Percentiles rank a stretch among this genome's conserved stretches.
Evolutionary conservation across 2,329 filamentous ascomycete species (phyloP).

Genomic region (Microascus cirrosus): DNA sequence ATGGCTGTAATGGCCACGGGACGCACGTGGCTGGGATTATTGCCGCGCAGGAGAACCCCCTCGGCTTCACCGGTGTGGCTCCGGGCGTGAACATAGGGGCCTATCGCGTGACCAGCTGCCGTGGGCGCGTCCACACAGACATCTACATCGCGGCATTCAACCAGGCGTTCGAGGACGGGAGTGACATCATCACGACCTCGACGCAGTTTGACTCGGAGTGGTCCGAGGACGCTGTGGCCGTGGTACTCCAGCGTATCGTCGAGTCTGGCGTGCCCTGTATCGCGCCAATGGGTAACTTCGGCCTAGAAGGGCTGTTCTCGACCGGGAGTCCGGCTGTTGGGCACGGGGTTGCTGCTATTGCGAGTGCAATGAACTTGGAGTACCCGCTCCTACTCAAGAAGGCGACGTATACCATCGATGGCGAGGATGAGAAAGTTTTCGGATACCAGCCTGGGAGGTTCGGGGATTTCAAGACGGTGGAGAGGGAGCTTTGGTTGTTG

Average conservation of each 20-base stretch:
- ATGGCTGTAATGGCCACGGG: constrained; percentile 45
- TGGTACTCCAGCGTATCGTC: constrained; percentile 38
- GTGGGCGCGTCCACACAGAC: constrained; percentile 36
- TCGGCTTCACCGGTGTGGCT: constrained; percentile 38
- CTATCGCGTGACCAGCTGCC: constrained; percentile 47
- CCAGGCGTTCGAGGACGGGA: constrained; percentile 45
- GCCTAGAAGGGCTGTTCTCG: constrained; percentile 31
- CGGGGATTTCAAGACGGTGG: constrained; percentile 13
- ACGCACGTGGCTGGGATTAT: constrained; percentile 53
- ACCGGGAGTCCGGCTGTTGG: constrained; percentile 29
- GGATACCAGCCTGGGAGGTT: not conserved
- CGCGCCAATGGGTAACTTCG: constrained; percentile 40
- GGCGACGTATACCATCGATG: constrained; percentile 24
- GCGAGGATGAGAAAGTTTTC: constrained; percentile 9
- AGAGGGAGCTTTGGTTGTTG: constrained; percentile 33
- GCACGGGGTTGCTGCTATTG: constrained; percentile 1
- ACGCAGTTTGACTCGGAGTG: constrained; percentile 39
- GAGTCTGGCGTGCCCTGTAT: constrained; percentile 40
- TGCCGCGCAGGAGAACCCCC: constrained; percentile 43
- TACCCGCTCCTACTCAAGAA: constrained; percentile 21
- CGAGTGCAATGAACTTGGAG: constrained; percentile 1
- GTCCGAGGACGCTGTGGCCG: constrained; percentile 38
- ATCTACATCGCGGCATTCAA: constrained; percentile 48
- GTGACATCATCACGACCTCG: constrained; percentile 44
- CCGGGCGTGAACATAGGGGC: constrained; percentile 43